Conservation (phyloP, 352 stramenopile species). For the Phytophthora uliginosa region DNA sequence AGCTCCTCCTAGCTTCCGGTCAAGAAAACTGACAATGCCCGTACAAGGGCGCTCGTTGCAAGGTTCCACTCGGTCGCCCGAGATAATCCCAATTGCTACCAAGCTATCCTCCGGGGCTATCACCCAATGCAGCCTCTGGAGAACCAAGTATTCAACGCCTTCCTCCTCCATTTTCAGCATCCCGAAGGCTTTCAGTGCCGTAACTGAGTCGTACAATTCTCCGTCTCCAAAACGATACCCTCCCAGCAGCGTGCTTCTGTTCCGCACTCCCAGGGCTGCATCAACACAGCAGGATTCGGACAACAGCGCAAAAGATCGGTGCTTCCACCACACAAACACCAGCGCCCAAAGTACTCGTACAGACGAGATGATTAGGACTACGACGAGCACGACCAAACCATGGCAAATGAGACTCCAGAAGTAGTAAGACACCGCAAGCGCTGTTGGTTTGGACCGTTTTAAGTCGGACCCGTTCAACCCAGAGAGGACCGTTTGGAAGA, state of each 20-base stretch:
- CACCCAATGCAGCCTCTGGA: conserved; percentile 12
- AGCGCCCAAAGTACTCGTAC: background rate
- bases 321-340: conserved; percentile 4
- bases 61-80: background rate
- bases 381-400: conserved; percentile 10
- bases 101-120: background rate
- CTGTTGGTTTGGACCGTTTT: conserved; percentile 4
- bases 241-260: conserved; percentile 2
- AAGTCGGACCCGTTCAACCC: conserved; percentile 9
- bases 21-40: conserved; percentile 4
- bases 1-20: background rate
- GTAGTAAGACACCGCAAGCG: conserved; percentile 20
- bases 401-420: conserved; percentile 18
- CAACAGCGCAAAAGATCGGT: conserved; percentile 9
- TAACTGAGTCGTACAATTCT: background rate
- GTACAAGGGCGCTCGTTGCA: background rate
- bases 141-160: conserved; percentile 1
- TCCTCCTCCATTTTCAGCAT: conserved; percentile 9
- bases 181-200: conserved; percentile 5
- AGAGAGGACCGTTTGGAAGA: conserved; percentile 13
- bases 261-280: conserved; percentile 3
- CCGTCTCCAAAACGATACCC: conserved; percentile 8
- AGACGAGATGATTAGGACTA: conserved; percentile 4
- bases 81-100: conserved; percentile 4
- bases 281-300: conserved; percentile 15